Evolutionary conservation across 2,329 filamentous ascomycete species (phyloP), one percentile per base, ranked within the genome.

Genomic region (Grosmannia huntii): DNA sequence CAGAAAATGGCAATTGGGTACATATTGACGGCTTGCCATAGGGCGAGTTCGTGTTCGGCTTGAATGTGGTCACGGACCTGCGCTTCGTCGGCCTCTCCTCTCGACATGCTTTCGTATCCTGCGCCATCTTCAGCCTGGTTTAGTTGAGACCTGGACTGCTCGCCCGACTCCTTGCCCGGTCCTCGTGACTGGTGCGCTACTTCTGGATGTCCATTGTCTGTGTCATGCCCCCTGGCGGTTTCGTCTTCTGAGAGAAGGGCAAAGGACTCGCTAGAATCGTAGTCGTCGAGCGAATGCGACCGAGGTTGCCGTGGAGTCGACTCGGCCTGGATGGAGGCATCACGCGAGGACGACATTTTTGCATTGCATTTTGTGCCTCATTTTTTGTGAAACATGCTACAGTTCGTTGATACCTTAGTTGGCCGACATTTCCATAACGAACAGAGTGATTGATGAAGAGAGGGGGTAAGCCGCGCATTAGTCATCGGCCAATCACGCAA

Each of bases 1-100:
- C 59, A 63, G 44, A 57, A 53, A 16, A 59, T 46, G 27, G 64
- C 64, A 56, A 59, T 62, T 44, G 59, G 64, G 55, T 64, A 62
- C 21, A 41, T 14, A 4, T n/a, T 12, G 27, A 54, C 16, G n/a
- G 52, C 52, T 19, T 41, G 7, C 1, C 11, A 21, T 2, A 23
- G n/a, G 6, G 52, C 44, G 16, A 54, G 33, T 4, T 25, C 14
- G n/a, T 54, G 52, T n/a, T 54, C 52, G n/a, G 52, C 52, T 21
- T 11, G 33, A 5, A 54, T 19, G 21, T 54, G n/a, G 11, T 41
- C 21, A 7, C 23, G 52, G 11, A 44, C 36, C 21, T 27, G 52
- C 12, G 19, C 52, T 5, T 54, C 52, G 11, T 41, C 12, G 5
- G 14, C 38, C 38, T 14, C 38, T 41, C 38, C 14, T 41, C 38